Evolutionary conservation across 163 green algal genomes (phyloP).

Genomic region (Scenedesmus sp.): DNA sequence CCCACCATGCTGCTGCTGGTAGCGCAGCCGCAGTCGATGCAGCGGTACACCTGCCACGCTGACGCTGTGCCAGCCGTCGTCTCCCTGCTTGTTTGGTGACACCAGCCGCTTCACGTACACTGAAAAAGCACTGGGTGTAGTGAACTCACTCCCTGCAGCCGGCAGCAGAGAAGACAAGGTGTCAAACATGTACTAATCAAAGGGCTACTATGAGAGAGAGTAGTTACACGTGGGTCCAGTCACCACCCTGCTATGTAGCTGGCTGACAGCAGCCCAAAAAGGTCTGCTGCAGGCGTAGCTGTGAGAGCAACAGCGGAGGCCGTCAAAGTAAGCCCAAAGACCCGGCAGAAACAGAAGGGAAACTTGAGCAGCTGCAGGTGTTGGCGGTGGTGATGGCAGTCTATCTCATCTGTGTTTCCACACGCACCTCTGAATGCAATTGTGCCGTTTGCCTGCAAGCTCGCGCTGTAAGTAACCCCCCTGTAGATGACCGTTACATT

Average conservation of each 20-base stretch:
- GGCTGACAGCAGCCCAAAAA: not conserved
- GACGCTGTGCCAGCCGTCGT: constrained; percentile 84
- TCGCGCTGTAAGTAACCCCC: constrained; percentile 62
- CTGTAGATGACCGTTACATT: constrained; percentile 76
- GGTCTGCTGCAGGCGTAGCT: not conserved
- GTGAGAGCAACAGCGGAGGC: not conserved
- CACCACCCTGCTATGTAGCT: no score
- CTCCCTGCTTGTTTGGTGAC: constrained; percentile 78
- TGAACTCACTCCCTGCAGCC: constrained; percentile 64
- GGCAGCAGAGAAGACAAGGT: not conserved
- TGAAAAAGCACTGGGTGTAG: constrained; percentile 75
- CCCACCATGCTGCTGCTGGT: constrained; percentile 20
- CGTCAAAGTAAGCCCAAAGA: not conserved
- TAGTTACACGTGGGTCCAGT: no score
- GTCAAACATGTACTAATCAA: no score
- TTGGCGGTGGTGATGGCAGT: not conserved
- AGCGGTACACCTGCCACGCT: constrained; percentile 64
- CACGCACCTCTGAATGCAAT: constrained; percentile 71
- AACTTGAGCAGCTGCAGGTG: not conserved
- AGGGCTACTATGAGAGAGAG: no score
- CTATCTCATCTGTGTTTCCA: not conserved
- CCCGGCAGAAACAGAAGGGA: not conserved
- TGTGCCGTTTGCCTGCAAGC: constrained; percentile 62
- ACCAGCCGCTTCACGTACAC: constrained; percentile 76
- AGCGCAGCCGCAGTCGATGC: constrained; percentile 35